Percentiles rank a stretch among this genome's conserved stretches.
phyloP scores from a whole-genome alignment of 345 rosid species.

The Aegle marmelos region DNA sequence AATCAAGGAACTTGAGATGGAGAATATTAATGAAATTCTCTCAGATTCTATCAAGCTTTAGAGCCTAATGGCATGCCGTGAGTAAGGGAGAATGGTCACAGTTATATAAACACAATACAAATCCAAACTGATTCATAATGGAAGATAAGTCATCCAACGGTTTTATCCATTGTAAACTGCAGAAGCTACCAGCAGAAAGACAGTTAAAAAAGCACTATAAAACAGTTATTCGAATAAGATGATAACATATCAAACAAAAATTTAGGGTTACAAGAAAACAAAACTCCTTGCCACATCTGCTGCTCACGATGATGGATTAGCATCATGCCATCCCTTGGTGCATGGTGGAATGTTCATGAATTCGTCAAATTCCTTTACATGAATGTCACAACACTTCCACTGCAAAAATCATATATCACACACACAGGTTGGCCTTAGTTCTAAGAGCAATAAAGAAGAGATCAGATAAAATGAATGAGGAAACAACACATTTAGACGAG shows the following conservation, averaged over 20 bases:
- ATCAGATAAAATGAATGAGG: not conserved
- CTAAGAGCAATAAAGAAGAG: not conserved
- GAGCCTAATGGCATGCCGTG: too few relatives aligned
- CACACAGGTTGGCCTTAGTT: not conserved
- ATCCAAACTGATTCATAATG: too few relatives aligned
- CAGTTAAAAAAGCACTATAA: too few relatives aligned
- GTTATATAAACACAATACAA: too few relatives aligned
- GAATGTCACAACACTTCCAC: slow-evolving; percentile 96
- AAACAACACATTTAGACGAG: not conserved
- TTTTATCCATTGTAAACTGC: too few relatives aligned
- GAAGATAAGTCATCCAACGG: too few relatives aligned
- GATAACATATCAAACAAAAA: not conserved
- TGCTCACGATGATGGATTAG: slow-evolving; percentile 32
- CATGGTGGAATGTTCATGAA: slow-evolving; percentile 91
- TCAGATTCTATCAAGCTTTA: too few relatives aligned
- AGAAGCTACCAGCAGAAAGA: too few relatives aligned
- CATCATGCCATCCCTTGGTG: slow-evolving; percentile 87
- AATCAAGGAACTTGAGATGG: too few relatives aligned
- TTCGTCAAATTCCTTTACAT: slow-evolving; percentile 92
- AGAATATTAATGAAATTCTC: too few relatives aligned
- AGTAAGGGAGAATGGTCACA: too few relatives aligned
- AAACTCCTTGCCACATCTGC: not conserved
- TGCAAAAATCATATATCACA: slow-evolving; percentile 27
- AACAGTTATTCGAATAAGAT: too few relatives aligned
- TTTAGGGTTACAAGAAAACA: slow-evolving; percentile 1